These are phyloP conservation scores for Bathelium albidoporum DNA, from an alignment of 495 filamentous ascomycete species.

Conservation along the genomic window DNA sequence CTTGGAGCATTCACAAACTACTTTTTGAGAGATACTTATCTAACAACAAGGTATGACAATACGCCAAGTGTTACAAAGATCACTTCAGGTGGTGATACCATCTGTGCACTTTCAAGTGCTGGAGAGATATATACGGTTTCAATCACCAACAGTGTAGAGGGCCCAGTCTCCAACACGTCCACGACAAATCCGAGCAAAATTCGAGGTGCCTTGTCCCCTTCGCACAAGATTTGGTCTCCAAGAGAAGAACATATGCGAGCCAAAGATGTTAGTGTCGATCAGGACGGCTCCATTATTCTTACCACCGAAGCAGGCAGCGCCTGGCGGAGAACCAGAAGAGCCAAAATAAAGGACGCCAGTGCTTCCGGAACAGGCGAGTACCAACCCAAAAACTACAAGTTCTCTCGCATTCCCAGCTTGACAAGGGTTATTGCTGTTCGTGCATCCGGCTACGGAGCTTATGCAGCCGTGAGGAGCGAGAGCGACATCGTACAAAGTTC, in stretches of 20 bases:
- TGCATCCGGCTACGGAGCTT: slow-evolving; percentile 79
- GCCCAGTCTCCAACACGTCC: slow-evolving; percentile 47
- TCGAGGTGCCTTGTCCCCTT: slow-evolving; percentile 60
- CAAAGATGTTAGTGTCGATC: slow-evolving; percentile 74
- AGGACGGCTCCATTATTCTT: slow-evolving; percentile 91
- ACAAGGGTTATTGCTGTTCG: slow-evolving; percentile 74
- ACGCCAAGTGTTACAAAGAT: slow-evolving; percentile 61
- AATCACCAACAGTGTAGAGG: slow-evolving; percentile 55
- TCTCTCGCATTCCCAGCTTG: slow-evolving; percentile 75
- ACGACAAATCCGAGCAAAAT: slow-evolving; percentile 87
- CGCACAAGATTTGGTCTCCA: slow-evolving; percentile 71
- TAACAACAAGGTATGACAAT: slow-evolving; percentile 56
- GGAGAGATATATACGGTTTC: slow-evolving; percentile 80
- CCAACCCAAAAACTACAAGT: slow-evolving; percentile 81
- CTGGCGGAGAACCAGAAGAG: slow-evolving; percentile 74
- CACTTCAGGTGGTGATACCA: slow-evolving; percentile 73
- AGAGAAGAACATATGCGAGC: slow-evolving; percentile 77
- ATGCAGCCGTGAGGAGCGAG: slow-evolving; percentile 77
- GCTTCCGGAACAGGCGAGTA: slow-evolving; percentile 38
- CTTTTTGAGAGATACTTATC: slow-evolving; percentile 55
- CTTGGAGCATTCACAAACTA: slow-evolving; percentile 57
- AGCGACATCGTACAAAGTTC: slow-evolving; percentile 71
- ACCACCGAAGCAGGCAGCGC: slow-evolving; percentile 86
- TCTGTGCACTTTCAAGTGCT: slow-evolving; percentile 70
- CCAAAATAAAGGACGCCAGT: slow-evolving; percentile 64